Evolutionary conservation across 1,284 basidiomycete genomes (phyloP), one percentile per base, ranked within the genome.

Genomic region (Porogramme epimiltina): DNA sequence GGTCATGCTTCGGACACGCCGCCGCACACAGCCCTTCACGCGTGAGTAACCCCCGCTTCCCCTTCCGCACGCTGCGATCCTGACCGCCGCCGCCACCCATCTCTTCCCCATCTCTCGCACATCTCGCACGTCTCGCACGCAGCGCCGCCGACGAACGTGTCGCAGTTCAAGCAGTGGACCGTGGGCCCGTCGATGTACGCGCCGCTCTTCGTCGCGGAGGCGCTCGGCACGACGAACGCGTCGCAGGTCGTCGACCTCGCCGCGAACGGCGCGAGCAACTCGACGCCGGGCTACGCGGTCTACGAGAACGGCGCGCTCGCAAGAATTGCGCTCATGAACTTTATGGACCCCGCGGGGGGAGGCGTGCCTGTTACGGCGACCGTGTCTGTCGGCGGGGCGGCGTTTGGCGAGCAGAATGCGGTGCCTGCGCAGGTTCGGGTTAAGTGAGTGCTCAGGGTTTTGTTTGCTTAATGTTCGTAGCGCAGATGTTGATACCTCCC

Each of bases 161-260:
- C 80, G 0, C 65, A 72, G 0, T 82, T 74, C 66, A 73, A 74
- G 31, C 69, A 81, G 65, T 87, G 85, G 85, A 82, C 84, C 0
- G 69, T 87, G 43, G 84, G 84, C 0, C 77, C 85, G 0, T 72
- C 85, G 28, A 88, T 87, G 67, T 92, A 91, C 66, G 77, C 87
- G 0, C 76, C 82, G 3, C 71, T 92, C 9, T 73, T 83, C 53
- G 71, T 88, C 48, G 82, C 89, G 1, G 90, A 92, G 64, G 75
- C 79, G 0, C 69, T 92, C 18, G 88, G 88, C 8, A 67, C 76
- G n/a, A 77, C 80, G 37, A 84, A 84, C 60, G 66, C 58, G 3
- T 78, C 79, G 0, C 84, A 80, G 51, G 74, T 91, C 25, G 63
- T 87, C 41, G 86, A 89, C 60, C 70, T 88, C 22, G 60, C 67